Evolutionary conservation across 2,329 filamentous ascomycete species (phyloP), one percentile per base, ranked within the genome.

Genomic region (Didymellaceae sp.): DNA sequence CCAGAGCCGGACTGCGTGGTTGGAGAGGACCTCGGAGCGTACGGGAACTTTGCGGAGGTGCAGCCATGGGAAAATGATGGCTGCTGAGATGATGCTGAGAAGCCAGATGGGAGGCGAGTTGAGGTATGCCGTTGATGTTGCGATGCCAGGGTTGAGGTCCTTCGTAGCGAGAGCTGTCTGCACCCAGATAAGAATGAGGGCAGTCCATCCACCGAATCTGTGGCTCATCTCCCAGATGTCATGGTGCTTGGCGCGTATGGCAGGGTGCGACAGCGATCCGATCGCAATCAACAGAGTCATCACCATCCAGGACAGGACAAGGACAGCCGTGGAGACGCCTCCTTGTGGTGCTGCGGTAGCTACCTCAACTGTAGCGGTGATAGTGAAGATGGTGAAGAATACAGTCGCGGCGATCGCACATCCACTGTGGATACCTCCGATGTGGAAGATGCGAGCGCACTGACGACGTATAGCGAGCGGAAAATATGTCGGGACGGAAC

Each of bases 11-110:
- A 90, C 77, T 38, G 89, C 89, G 71, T 93, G 90, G 31, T 80
- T 72, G 0, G 90, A 94, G 9, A 94, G 83, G 3, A 82, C 77
- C 68, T 92, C 87, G 8, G 87, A 79, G 17, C 82, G 75, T 45
- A 93, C 86, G 7, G 78, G 72, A 21, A 90, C 84, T 59, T 84
- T 86, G 48, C 88, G 84, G 14, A 94, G 82, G 54, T 84, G 81
- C 1, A 88, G 66, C 89, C 90, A 95, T 0, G 90, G 88, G 46
- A 88, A 86, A 37, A 88, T 78, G 61, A 93, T 82, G 59, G 86
- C 84, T 37, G 80, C 68, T 1, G 89, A 90, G 38, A 86, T 84
- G 28, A 84, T 69, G 21, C 84, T 65, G 14, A 94, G 77, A 58
- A 91, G 82, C 87, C 89, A 94, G 67, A 93, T 82, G 1, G 62